Evolutionary conservation across 371 early-diverging fungal genomes (phyloP).

Genomic region (Homolaphlyctis polyrhiza): DNA sequence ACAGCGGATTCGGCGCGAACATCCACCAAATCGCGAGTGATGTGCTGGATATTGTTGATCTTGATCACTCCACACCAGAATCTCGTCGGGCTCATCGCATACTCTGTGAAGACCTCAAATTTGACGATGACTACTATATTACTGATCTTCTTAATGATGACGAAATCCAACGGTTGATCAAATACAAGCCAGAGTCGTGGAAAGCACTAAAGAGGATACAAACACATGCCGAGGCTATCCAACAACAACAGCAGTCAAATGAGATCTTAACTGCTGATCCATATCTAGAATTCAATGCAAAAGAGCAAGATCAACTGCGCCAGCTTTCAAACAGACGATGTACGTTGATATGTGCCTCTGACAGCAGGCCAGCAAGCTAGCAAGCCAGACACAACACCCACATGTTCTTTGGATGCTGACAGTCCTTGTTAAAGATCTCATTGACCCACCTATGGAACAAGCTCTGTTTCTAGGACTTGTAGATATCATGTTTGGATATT

Average conservation of each 20-base stretch:
- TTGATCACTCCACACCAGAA: conserved; percentile 65
- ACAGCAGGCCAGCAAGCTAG: neutral
- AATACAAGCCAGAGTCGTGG: conserved; percentile 67
- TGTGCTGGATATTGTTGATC: conserved; percentile 67
- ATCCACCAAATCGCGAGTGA: conserved; percentile 78
- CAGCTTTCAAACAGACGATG: conserved; percentile 75
- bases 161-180: conserved; percentile 66
- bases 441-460: conserved; percentile 1
- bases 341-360: conserved; percentile 22
- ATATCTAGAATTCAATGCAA: conserved; percentile 57
- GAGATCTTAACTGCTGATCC: neutral
- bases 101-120: conserved; percentile 67
- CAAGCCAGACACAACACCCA: neutral
- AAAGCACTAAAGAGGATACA: conserved; percentile 36
- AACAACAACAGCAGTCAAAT: neutral
- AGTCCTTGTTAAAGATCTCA: neutral
- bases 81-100: conserved; percentile 60
- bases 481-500: conserved; percentile 87
- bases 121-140: conserved; percentile 91
- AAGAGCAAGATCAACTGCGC: conserved; percentile 69
- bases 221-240: neutral
- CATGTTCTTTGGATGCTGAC: neutral
- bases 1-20: conserved; percentile 72
- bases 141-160: conserved; percentile 45
- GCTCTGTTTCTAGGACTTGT: conserved; percentile 78